phyloP scores from a whole-genome alignment of 1,284 basidiomycete genomes.

The Tremellales sp. region DNA sequence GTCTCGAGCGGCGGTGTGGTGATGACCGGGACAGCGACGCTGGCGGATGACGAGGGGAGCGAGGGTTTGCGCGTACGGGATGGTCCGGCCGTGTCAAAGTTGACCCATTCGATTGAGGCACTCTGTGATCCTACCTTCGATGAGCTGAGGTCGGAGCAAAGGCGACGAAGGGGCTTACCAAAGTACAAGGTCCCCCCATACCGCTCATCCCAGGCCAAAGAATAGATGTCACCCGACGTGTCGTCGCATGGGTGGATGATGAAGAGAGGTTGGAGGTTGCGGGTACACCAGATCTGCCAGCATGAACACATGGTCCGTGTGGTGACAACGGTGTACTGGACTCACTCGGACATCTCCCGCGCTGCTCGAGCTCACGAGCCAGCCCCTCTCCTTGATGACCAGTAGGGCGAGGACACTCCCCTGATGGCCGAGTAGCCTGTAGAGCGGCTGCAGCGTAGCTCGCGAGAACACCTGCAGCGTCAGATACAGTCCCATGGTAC shows the following conservation, averaged over 20 bases:
- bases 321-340: background rate
- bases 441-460: conserved; percentile 61
- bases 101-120: conserved; percentile 80
- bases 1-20: conserved; percentile 2
- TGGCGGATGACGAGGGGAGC: conserved; percentile 19
- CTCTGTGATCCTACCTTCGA: conserved; percentile 61
- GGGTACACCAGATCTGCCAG: conserved; percentile 76
- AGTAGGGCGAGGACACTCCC: conserved; percentile 80
- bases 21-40: conserved; percentile 31
- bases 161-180: conserved; percentile 49
- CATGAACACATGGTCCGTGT: conserved; percentile 32
- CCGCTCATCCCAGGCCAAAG: conserved; percentile 69
- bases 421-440: conserved; percentile 76
- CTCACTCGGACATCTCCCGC: conserved; percentile 76
- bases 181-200: conserved; percentile 70
- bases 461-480: conserved; percentile 76
- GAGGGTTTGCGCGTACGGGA: conserved; percentile 21
- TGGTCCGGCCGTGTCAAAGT: conserved; percentile 51
- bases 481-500: background rate
- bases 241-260: conserved; percentile 79
- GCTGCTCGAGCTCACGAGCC: conserved; percentile 72
- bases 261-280: conserved; percentile 65
- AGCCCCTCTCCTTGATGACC: conserved; percentile 67
- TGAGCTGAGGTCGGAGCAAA: background rate
- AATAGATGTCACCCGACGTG: conserved; percentile 86